Percentiles rank a stretch among this genome's conserved stretches.
Evolutionary conservation across 2,329 filamentous ascomycete genomes (phyloP).

Genomic region (Aureobasidium sp.): DNA sequence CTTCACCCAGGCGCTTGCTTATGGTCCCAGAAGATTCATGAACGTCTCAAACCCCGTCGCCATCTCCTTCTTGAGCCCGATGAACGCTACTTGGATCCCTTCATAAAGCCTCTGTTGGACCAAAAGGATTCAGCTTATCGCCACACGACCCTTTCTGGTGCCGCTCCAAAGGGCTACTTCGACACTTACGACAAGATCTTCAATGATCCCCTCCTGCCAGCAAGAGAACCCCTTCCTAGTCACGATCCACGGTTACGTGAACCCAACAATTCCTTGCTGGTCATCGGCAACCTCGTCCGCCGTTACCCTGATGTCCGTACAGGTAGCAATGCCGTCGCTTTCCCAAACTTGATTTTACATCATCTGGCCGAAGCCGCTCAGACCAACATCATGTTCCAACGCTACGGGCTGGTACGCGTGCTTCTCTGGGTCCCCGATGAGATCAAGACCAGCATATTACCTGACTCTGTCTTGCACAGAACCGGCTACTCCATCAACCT

Average conservation of each 20-base stretch:
- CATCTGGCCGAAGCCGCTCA: slow-evolving; percentile 55
- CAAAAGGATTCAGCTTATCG: slow-evolving; percentile 40
- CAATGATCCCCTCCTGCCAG: slow-evolving; percentile 41
- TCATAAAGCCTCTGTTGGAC: slow-evolving; percentile 46
- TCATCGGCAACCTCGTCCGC: slow-evolving; percentile 34
- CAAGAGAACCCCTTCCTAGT: slow-evolving; percentile 43
- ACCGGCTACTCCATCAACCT: slow-evolving; percentile 51
- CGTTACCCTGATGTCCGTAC: slow-evolving; percentile 6
- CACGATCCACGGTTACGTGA: slow-evolving; percentile 37
- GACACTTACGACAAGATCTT: slow-evolving; percentile 47
- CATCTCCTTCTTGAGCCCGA: slow-evolving; percentile 80
- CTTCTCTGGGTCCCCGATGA: slow-evolving; percentile 62
- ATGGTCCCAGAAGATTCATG: slow-evolving; percentile 71
- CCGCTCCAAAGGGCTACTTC: slow-evolving; percentile 19
- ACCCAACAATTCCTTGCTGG: slow-evolving; percentile 66
- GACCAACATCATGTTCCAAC: slow-evolving; percentile 48
- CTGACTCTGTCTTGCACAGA: slow-evolving; percentile 51
- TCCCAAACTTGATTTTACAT: slow-evolving; percentile 43
- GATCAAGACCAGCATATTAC: slow-evolving; percentile 54
- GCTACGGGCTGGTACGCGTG: slow-evolving; percentile 72
- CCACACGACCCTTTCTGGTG: slow-evolving; percentile 31
- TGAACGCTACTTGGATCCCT: slow-evolving; percentile 48
- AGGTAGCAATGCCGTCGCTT: background rate
- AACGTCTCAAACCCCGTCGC: slow-evolving; percentile 65
- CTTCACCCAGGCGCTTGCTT: slow-evolving; percentile 73